phyloP scores from a whole-genome alignment of 768 basidiomycete species.

The Tremella yokohamensis region DNA sequence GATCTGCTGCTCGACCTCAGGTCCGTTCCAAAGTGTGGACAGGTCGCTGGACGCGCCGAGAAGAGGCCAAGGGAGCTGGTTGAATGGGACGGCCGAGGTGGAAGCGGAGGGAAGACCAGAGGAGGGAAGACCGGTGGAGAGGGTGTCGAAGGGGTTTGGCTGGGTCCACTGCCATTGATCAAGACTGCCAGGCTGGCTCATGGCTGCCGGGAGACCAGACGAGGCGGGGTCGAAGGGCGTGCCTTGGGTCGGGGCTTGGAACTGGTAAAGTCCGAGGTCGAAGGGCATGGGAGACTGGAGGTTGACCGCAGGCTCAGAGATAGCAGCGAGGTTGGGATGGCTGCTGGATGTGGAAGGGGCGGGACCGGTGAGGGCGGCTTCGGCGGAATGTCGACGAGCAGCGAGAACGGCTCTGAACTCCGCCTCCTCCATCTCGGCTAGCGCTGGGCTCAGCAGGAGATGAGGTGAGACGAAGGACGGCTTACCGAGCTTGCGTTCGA shows the following conservation, averaged over 20 bases:
- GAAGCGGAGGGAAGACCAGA: neutral
- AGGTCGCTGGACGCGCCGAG: constrained; percentile 13
- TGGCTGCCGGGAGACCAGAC: neutral
- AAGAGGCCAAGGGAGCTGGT: constrained; percentile 14
- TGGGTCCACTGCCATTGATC: constrained; percentile 14
- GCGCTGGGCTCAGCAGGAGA: constrained; percentile 1
- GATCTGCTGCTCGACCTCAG: neutral
- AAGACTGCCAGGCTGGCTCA: neutral
- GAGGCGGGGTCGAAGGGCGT: neutral
- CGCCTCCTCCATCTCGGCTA: constrained; percentile 35
- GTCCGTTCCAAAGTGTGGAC: constrained; percentile 1
- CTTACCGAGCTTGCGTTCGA: constrained; percentile 33
- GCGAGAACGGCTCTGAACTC: constrained; percentile 18
- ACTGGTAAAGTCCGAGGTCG: constrained; percentile 3
- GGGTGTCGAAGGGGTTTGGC: neutral
- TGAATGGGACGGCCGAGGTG: constrained; percentile 4
- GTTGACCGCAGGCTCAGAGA: too few species aligned
- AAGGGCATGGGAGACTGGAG: neutral
- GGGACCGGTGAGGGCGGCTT: neutral
- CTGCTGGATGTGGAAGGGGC: neutral
- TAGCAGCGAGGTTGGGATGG: neutral
- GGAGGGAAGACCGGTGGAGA: constrained; percentile 1
- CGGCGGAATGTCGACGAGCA: constrained; percentile 10
- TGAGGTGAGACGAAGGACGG: neutral
- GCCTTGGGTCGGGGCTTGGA: neutral